Evolutionary conservation across 163 green algal genomes (phyloP), one percentile per base, ranked within the genome.

Genomic region (Trebouxiophyceae sp.): DNA sequence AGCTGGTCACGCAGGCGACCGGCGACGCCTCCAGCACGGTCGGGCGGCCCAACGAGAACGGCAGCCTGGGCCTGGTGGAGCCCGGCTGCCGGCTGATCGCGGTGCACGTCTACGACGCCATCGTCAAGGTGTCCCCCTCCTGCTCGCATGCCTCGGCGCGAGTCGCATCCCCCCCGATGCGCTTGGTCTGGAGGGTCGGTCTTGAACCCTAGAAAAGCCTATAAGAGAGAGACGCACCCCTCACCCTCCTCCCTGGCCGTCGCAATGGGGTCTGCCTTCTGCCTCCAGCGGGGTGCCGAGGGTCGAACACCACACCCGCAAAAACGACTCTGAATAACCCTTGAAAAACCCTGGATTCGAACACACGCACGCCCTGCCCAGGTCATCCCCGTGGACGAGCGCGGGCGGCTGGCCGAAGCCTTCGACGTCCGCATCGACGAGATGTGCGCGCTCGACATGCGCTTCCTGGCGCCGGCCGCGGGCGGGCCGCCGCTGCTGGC

Each of bases 341-440:
- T n/a, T n/a, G n/a, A n/a, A n/a, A n/a, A n/a, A n/a, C n/a, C n/a
- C n/a, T n/a, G n/a, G n/a, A n/a, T n/a, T n/a, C n/a, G n/a, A n/a
- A n/a, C n/a, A n/a, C n/a, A n/a, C 33, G 31, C 20, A 54, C 8
- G 2, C 27, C 63, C 26, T 33, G 4, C 75, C 33, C 82, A 96
- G 86, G 69, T 97, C 19, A 91, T 96, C 26, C 86, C 90, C n/a
- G 83, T 97, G 39, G 80, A 88, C 54, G 54, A 69, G 2, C 73
- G 69, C 0, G 81, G 84, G 5, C 54, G 81, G 26, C 72, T 95
- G 57, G 68, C 79, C 32, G 85, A 96, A 67, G 84, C 87, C 0
- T 97, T 92, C 78, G 95, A 93, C 75, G 71, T 93, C 20, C 77
- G 89, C 22, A 67, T 99, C n/a, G 92, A 98, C 57, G 93, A 99